Conservation (phyloP, 805 yeast genomes). For the Kregervanrija delftensis region DNA sequence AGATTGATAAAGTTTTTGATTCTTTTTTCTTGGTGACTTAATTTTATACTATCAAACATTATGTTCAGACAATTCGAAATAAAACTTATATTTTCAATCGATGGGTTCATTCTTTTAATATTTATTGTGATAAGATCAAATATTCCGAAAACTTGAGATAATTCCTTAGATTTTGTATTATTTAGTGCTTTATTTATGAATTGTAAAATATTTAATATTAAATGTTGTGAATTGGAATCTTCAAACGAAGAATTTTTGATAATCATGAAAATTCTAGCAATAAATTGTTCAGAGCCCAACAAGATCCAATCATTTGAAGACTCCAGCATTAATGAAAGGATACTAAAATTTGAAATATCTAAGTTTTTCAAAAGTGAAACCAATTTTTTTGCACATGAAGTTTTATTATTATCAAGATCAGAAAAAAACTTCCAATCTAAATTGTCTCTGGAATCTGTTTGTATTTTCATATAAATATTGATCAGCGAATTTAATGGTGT, state of each 20-base stretch:
- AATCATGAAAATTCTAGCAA: not conserved
- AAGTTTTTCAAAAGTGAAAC: not conserved
- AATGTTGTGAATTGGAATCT: constrained; percentile 3
- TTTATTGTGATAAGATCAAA: constrained; percentile 18
- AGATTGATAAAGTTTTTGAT: constrained; percentile 41
- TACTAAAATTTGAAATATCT: not conserved
- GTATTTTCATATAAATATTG: no score
- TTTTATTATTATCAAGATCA: not conserved
- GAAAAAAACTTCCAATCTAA: not conserved
- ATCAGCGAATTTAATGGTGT: no score
- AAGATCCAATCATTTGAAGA: not conserved
- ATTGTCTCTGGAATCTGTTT: no score
- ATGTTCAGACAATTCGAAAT: constrained; percentile 3
- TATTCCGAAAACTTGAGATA: constrained; percentile 5
- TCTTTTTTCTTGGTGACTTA: constrained; percentile 27
- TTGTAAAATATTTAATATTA: constrained; percentile 4
- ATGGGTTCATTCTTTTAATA: constrained; percentile 11
- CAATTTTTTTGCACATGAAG: not conserved
- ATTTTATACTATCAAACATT: constrained; percentile 20
- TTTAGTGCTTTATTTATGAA: constrained; percentile 3
- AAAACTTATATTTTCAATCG: constrained; percentile 3
- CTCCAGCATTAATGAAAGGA: not conserved
- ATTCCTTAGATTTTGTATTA: not conserved
- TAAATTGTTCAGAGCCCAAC: not conserved
- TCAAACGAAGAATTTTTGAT: constrained; percentile 3